A percentile compares a stretch with the other conserved stretches of the same genome.
Evolutionary conservation across 2,329 filamentous ascomycete genomes (phyloP).

Genomic region (Tolypocladium inflatum): DNA sequence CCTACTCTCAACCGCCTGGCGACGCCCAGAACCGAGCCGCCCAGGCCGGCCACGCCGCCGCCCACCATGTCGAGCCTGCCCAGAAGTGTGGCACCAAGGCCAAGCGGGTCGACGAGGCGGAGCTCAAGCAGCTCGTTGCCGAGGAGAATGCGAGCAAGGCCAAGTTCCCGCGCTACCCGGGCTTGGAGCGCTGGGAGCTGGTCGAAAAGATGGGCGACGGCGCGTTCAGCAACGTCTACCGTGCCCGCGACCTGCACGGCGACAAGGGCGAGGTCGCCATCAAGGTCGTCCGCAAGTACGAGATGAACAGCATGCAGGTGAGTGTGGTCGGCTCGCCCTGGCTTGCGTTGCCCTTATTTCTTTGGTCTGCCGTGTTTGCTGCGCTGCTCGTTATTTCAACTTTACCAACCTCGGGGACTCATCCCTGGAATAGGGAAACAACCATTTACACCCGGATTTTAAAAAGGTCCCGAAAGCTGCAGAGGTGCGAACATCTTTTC

Average conservation of each 20-base stretch:
- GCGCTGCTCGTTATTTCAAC: conserved; percentile 15
- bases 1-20: conserved; percentile 52
- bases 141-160: conserved; percentile 82
- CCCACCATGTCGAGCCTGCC: conserved; percentile 51
- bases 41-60: conserved; percentile 56
- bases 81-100: conserved; percentile 27
- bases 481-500: conserved; percentile 68
- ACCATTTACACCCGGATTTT: conserved; percentile 92
- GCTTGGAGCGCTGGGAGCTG: conserved; percentile 59
- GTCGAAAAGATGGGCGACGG: conserved; percentile 98
- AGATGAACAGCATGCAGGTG: conserved; percentile 99
- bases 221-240: conserved; percentile 97
- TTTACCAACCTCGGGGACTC: conserved; percentile 45
- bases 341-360: conserved; percentile 8
- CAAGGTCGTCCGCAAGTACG: conserved; percentile 97
- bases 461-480: conserved; percentile 90
- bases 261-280: conserved; percentile 78
- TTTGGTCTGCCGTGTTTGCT: conserved; percentile 6
- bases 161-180: conserved; percentile 62
- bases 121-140: conserved; percentile 77
- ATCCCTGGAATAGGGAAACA: conserved; percentile 61
- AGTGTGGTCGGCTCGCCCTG: conserved; percentile 32
- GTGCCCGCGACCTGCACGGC: conserved; percentile 66
- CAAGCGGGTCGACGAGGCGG: conserved; percentile 47
- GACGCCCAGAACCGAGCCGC: conserved; percentile 58